Evolutionary conservation across 129 eudicot genomes (phyloP), one percentile per base, ranked within the genome.

Genomic region (Flaveria bidentis): DNA sequence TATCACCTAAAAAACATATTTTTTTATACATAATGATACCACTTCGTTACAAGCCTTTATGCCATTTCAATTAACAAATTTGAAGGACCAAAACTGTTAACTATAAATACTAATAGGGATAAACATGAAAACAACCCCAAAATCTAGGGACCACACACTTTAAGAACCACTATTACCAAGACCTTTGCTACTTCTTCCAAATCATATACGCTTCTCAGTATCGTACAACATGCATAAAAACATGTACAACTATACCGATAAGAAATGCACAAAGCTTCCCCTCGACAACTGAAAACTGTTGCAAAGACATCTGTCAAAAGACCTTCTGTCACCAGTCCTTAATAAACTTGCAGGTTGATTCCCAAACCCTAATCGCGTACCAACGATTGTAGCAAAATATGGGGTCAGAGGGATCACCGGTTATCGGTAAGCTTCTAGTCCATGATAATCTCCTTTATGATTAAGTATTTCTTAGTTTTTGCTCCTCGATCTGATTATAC

Each of bases 341-440:
- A 47, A 75, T 66, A 76, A 60, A 67, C 74, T 20, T 39, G 67
- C 58, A 52, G 81, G 56, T 76, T 67, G 67, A 67, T 17, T 53
- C 67, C 42, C 30, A 73, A 73, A 56, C 76, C 85, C 81, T 50
- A 69, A 44, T 15, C 46, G 69, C 61, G 51, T 66, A 60, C 60
- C 47, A 55, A 5, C 66, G 41, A 36, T 36, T 5, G 7, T 7
- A 36, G 41, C 80, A 67, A 74, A 70, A 81, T 58, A 89, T 87
- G 91, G 88, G 82, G 28, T 79, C 86, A 12, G 96, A 89, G 65
- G 90, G 80, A 81, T 87, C 96, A 41, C 51, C 76, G 36, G 96
- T 88, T 70, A 84, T 88, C 76, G 88, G 94, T 89, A 76, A 77
- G 81, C 73, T 74, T 79, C 78, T 11, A 52, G 22, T 67, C 28